Evolutionary conservation across 805 yeast genomes (phyloP), one percentile per base, ranked within the genome.

Genomic region (Ascoidea rubescens): DNA sequence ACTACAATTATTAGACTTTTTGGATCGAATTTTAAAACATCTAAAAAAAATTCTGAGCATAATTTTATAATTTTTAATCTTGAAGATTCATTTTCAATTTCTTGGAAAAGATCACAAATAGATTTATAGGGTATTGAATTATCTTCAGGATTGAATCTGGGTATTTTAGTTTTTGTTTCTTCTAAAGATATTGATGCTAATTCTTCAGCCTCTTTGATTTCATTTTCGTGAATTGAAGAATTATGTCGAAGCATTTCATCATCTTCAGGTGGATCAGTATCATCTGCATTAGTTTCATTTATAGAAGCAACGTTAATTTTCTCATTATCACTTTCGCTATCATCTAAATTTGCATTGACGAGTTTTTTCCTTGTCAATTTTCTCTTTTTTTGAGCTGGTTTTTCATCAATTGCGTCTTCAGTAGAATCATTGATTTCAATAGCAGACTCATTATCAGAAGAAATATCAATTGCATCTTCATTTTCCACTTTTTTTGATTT

Each of bases 11-110:
- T 73, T 51, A 93, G 67, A 48, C 75, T 78, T 4, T 64, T 57
- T 2, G 81, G 78, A 47, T 78, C 72, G 47, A 75, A 71, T 31
- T 73, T 64, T 51, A 93, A 69, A 0, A 88, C 80, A 46, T 78
- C 75, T 10, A 75, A 66, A 63, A 86, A 85, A 63, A 90, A 84
- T 49, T 79, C 82, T 0, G 95, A 77, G 14, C 91, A 82, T 52
- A 78, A 69, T 47, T 86, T 80, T 21, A 86, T 78, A 61, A 90
- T 91, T 58, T 88, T 87, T 50, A 93, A 73, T 49, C 99, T 72
- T 21, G 90, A 87, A 1, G 96, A 73, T 37, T 89, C 95, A 1
- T 74, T 67, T 62, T 90, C 98, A 51, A 93, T 75, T 52, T 77
- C 71, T 55, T 85, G 88, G 67, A 91, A 91, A 4, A 86, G 77